Evolutionary conservation across 108 stramenopile species (phyloP).

Genomic region (Conticribra guillardii): DNA sequence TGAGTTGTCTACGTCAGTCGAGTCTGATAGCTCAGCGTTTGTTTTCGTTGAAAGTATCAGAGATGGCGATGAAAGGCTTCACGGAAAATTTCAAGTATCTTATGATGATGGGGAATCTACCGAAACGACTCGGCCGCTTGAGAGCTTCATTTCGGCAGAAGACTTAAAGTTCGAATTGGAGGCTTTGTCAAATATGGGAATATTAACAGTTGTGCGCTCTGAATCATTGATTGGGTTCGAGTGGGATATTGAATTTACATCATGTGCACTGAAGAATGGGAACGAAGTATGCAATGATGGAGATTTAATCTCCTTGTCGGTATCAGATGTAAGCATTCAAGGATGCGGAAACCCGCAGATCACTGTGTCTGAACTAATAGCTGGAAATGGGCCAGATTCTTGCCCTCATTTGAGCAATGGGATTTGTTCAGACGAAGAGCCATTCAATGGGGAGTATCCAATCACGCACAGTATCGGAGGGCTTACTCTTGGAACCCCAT

Average conservation of each 20-base stretch:
- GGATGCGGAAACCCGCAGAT: constrained; percentile 54
- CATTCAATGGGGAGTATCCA: constrained; percentile 60
- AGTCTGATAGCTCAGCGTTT: constrained; percentile 23
- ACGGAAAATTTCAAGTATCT: constrained; percentile 62
- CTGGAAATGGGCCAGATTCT: constrained; percentile 56
- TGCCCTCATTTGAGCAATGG: constrained; percentile 50
- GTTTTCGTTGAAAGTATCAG: constrained; percentile 21
- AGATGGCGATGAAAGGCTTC: constrained; percentile 43
- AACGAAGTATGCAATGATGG: constrained; percentile 80
- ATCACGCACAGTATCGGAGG: constrained; percentile 52
- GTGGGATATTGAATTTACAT: constrained; percentile 82
- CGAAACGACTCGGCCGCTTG: constrained; percentile 51
- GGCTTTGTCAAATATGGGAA: constrained; percentile 64
- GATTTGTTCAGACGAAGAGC: constrained; percentile 43
- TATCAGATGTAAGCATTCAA: constrained; percentile 38
- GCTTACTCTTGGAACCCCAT: constrained; percentile 57
- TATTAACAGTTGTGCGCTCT: constrained; percentile 61
- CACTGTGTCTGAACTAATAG: constrained; percentile 27
- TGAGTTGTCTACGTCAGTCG: constrained; percentile 41
- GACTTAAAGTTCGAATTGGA: constrained; percentile 67
- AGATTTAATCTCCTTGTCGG: constrained; percentile 52
- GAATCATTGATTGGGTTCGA: constrained; percentile 54
- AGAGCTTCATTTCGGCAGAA: constrained; percentile 62
- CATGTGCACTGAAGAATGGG: constrained; percentile 53
- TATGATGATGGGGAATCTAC: constrained; percentile 41